Conservation (phyloP, 129 eudicot species). For the Artemisia tridentata region DNA sequence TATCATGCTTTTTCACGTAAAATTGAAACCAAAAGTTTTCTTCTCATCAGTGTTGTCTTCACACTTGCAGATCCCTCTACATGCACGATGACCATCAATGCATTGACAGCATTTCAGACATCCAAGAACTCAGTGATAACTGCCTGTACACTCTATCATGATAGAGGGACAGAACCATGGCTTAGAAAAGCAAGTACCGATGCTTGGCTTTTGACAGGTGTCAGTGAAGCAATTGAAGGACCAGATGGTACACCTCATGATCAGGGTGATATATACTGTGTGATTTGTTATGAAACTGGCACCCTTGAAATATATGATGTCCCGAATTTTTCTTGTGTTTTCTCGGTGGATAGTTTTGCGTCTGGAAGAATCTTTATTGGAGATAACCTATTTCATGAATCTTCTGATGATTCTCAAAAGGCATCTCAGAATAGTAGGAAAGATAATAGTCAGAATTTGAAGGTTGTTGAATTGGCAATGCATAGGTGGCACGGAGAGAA, state of each 20-base stretch:
- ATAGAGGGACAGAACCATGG: slow-evolving; percentile 97
- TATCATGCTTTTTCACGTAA: not conserved
- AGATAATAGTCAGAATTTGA: slow-evolving; percentile 49
- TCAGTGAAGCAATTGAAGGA: slow-evolving; percentile 83
- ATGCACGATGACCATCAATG: slow-evolving; percentile 60
- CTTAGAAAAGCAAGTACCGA: slow-evolving; percentile 88
- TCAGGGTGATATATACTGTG: slow-evolving; percentile 88
- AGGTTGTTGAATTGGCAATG: slow-evolving; percentile 89
- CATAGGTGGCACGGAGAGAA: slow-evolving; percentile 79
- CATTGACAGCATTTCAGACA: slow-evolving; percentile 60
- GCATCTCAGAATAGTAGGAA: slow-evolving; percentile 38
- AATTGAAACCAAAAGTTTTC: not conserved
- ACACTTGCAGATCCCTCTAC: slow-evolving; percentile 67
- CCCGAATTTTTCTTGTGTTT: slow-evolving; percentile 78
- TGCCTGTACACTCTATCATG: slow-evolving; percentile 88
- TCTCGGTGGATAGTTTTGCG: slow-evolving; percentile 65
- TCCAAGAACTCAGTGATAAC: slow-evolving; percentile 55
- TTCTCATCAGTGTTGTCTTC: slow-evolving; percentile 11
- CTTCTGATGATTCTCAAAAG: slow-evolving; percentile 35
- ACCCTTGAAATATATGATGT: slow-evolving; percentile 80
- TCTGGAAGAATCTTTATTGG: slow-evolving; percentile 70
- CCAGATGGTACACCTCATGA: slow-evolving; percentile 78
- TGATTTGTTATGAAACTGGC: slow-evolving; percentile 84
- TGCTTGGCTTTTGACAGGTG: slow-evolving; percentile 97
- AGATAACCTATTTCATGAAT: slow-evolving; percentile 53